Evolutionary conservation across 108 stramenopile genomes (phyloP).

Genomic region (Pelagomonas calceolata): DNA sequence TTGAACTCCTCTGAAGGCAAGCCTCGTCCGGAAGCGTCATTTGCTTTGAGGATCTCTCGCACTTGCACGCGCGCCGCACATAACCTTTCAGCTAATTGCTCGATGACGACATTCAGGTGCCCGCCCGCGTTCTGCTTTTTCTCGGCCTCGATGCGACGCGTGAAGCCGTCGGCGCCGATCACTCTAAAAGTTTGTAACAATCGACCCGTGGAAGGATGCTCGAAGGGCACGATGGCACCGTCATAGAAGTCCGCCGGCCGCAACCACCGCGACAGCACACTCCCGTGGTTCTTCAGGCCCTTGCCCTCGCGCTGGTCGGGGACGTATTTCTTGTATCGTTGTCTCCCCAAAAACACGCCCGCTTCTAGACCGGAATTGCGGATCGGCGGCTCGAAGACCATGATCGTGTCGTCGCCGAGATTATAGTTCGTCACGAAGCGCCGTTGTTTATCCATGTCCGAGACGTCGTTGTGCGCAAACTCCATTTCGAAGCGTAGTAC

Average conservation of each 20-base stretch:
- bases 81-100: slow-evolving; percentile 1
- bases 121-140: slow-evolving; percentile 6
- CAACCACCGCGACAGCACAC: slow-evolving; percentile 13
- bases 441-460: background rate
- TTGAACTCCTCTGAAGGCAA: slow-evolving; percentile 2
- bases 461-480: background rate
- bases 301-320: background rate
- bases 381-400: slow-evolving; percentile 43
- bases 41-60: background rate
- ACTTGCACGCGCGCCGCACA: slow-evolving; percentile 6
- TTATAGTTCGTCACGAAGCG: slow-evolving; percentile 40
- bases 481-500: slow-evolving; percentile 12
- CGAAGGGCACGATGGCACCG: slow-evolving; percentile 13
- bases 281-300: slow-evolving; percentile 1
- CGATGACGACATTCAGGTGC: background rate
- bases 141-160: slow-evolving; percentile 9
- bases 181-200: slow-evolving; percentile 6
- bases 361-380: slow-evolving; percentile 43
- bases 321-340: slow-evolving; percentile 14
- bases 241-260: slow-evolving; percentile 20
- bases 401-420: slow-evolving; percentile 39
- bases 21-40: background rate
- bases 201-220: slow-evolving; percentile 13
- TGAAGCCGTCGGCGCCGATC: slow-evolving; percentile 12
- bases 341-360: slow-evolving; percentile 32